Evolutionary conservation across 495 filamentous ascomycete genomes (phyloP).

Genomic region (Evernia prunastri): DNA sequence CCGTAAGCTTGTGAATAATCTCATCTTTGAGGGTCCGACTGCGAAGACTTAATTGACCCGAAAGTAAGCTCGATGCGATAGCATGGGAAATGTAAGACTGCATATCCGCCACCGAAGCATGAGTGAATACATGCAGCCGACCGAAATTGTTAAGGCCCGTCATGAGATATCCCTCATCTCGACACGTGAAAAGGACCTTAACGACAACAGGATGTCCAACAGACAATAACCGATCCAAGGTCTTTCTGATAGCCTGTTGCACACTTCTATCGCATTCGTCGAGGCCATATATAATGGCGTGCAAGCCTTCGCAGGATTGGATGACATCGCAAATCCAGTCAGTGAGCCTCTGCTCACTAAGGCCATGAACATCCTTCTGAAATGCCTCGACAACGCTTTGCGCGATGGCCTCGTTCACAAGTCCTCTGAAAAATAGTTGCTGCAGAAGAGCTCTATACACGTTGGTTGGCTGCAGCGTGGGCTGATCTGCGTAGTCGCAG

Average conservation of each 20-base stretch:
- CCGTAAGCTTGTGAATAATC: conserved; percentile 22
- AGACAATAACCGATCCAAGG: conserved; percentile 2
- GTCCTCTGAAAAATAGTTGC: not conserved
- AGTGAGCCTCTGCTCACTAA: not conserved
- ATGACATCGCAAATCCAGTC: not conserved
- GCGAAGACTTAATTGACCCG: conserved; percentile 20
- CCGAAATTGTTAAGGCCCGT: conserved; percentile 1
- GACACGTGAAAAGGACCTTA: conserved; percentile 22
- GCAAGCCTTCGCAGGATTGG: not conserved
- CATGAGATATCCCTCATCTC: conserved; percentile 18
- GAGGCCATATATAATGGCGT: conserved; percentile 25
- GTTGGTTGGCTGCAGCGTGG: conserved; percentile 7
- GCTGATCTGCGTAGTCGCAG: conserved; percentile 15
- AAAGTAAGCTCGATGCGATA: conserved; percentile 16
- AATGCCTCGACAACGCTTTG: not conserved
- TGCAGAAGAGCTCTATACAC: conserved; percentile 14
- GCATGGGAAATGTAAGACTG: conserved; percentile 16
- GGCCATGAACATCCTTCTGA: not conserved
- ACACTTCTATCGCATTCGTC: conserved; percentile 26
- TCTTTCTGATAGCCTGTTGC: conserved; percentile 3
- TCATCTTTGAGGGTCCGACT: conserved; percentile 13
- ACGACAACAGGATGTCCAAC: conserved; percentile 14
- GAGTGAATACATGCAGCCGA: conserved; percentile 10
- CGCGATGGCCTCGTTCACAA: not conserved
- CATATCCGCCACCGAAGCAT: conserved; percentile 17